Conservation (phyloP, 148 eudicot genomes). For the Amaranthus cruentus region DNA sequence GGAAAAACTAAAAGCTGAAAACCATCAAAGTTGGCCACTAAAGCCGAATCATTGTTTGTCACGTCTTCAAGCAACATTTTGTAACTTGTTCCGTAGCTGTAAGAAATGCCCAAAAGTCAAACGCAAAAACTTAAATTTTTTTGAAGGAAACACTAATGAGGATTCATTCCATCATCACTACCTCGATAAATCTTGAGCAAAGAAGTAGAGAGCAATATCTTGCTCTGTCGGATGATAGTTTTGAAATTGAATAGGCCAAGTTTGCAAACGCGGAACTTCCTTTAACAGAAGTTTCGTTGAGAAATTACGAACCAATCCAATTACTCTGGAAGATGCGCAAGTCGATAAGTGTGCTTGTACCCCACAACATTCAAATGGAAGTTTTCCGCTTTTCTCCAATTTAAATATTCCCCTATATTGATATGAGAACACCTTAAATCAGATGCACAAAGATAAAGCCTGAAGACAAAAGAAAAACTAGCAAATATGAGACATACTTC, state of each 20-base stretch:
- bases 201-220: conserved; percentile 47
- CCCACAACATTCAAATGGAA: conserved; percentile 29
- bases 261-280: conserved; percentile 55
- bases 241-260: conserved; percentile 71
- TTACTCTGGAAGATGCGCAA: conserved; percentile 34
- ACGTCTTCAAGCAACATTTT: conserved; percentile 34
- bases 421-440: neutral
- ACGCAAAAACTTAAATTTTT: neutral
- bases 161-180: conserved; percentile 9
- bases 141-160: neutral
- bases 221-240: conserved; percentile 56
- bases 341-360: conserved; percentile 48
- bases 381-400: conserved; percentile 28
- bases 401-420: conserved; percentile 37
- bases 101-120: conserved; percentile 15
- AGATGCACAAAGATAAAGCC: neutral
- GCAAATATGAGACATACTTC: conserved; percentile 33
- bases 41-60: conserved; percentile 39
- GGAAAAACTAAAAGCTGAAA: conserved; percentile 41
- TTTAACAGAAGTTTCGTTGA: conserved; percentile 42
- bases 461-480: neutral
- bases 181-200: conserved; percentile 50
- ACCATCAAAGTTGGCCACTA: conserved; percentile 33
- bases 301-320: conserved; percentile 50
- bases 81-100: conserved; percentile 37